phyloP scores from a whole-genome alignment of 2,329 filamentous ascomycete genomes.

The Bipolaris bicolor region DNA sequence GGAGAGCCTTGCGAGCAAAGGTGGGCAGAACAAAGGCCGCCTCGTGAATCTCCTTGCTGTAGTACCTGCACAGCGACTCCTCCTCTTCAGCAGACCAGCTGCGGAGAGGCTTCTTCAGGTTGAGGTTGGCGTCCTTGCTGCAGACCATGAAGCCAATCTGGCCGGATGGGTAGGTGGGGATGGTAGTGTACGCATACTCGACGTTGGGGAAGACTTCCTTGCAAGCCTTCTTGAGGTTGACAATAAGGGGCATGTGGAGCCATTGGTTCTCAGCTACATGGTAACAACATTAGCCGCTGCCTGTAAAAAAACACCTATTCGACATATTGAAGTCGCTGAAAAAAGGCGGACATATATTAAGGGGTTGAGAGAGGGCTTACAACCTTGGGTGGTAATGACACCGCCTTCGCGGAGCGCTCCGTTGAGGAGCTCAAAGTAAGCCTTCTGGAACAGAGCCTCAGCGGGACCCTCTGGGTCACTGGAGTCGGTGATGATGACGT shows the following conservation, averaged over 20 bases:
- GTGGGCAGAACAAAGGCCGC: slow-evolving; percentile 91
- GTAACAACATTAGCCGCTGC: slow-evolving; percentile 34
- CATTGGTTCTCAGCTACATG: slow-evolving; percentile 93
- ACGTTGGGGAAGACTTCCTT: slow-evolving; percentile 95
- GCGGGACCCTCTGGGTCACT: slow-evolving; percentile 97
- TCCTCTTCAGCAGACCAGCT: slow-evolving; percentile 86
- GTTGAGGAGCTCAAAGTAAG: slow-evolving; percentile 94
- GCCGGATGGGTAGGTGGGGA: slow-evolving; percentile 97
- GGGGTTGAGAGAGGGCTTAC: slow-evolving; percentile 73
- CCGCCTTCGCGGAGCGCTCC: slow-evolving; percentile 91
- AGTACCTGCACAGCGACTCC: slow-evolving; percentile 92
- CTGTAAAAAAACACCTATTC: slow-evolving; percentile 19
- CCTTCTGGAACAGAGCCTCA: slow-evolving; percentile 96
- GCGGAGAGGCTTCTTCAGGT: slow-evolving; percentile 85
- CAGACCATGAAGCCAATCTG: slow-evolving; percentile 99
- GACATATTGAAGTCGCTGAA: slow-evolving; percentile 23
- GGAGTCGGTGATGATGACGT: slow-evolving; percentile 99
- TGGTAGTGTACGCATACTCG: slow-evolving; percentile 99
- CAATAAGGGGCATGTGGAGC: slow-evolving; percentile 94
- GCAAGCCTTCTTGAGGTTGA: slow-evolving; percentile 95
- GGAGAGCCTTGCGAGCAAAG: slow-evolving; percentile 80
- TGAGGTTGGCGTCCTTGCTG: slow-evolving; percentile 85
- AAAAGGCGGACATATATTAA: slow-evolving; percentile 24
- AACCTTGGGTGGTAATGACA: slow-evolving; percentile 99
- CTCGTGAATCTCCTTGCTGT: slow-evolving; percentile 96